Evolutionary conservation across 1,284 basidiomycete species (phyloP).

Genomic region (Mycosarcoma maydis): DNA sequence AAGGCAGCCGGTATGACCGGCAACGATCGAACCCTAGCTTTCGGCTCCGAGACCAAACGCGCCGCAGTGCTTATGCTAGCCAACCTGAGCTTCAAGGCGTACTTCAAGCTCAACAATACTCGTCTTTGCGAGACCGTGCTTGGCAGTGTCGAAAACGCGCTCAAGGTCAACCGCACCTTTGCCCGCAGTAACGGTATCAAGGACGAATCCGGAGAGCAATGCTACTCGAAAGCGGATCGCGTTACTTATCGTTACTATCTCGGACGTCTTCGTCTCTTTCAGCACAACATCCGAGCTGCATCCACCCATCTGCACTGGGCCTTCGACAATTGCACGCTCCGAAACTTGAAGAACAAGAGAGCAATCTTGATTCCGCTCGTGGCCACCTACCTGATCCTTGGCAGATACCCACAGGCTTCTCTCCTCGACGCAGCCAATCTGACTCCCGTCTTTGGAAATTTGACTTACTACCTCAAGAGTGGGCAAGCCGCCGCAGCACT

Average conservation of each 20-base stretch:
- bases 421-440: constrained; percentile 64
- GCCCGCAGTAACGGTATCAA: constrained; percentile 18
- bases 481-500: constrained; percentile 63
- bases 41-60: constrained; percentile 57
- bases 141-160: constrained; percentile 67
- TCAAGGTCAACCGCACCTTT: constrained; percentile 56
- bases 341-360: constrained; percentile 60
- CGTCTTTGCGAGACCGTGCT: constrained; percentile 69
- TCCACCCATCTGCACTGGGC: constrained; percentile 66
- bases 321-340: constrained; percentile 63
- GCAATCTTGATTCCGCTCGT: constrained; percentile 67
- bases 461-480: constrained; percentile 52
- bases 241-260: constrained; percentile 68
- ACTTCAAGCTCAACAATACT: constrained; percentile 68
- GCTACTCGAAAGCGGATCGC: constrained; percentile 66
- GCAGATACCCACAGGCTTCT: constrained; percentile 61
- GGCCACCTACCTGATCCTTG: constrained; percentile 67
- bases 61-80: constrained; percentile 62
- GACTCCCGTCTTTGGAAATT: constrained; percentile 38
- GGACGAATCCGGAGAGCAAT: constrained; percentile 54
- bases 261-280: constrained; percentile 67
- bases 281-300: constrained; percentile 67
- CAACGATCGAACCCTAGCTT: constrained; percentile 59
- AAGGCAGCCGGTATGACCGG: constrained; percentile 62
- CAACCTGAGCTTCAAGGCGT: constrained; percentile 64